Evolutionary conservation across 805 yeast species (phyloP), one percentile per base, ranked within the genome.

Genomic region (Priceomyces medius): DNA sequence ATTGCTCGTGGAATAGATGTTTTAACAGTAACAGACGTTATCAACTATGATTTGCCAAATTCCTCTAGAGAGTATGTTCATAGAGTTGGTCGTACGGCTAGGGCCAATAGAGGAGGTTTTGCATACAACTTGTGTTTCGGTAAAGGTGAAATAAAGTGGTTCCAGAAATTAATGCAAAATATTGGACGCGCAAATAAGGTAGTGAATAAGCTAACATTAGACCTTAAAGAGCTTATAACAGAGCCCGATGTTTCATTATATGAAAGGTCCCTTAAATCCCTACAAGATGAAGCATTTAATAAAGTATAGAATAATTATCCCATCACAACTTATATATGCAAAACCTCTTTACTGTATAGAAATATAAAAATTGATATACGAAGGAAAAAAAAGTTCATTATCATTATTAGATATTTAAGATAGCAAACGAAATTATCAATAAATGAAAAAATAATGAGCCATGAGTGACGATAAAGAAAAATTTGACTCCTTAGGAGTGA

Each of bases 1-100:
- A 85, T 93, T 61, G 86, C 97, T n/a, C 81, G 99, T 65, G 99
- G 99, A 68, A 77, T 93, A 37, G 96, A 91, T 64, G 74, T 93
- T 34, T 64, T 74, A 12, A 73, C 80, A 3, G 78, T 93, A 37
- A 73, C 79, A 33, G 77, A 80, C 47, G 97, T 93, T 9, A 68
- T 93, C 38, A 93, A 93, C 63, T 93, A 93, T 61, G 98, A 93
- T 57, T 62, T 89, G 41, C 99, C 99, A 17, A 73, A 79, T 19
- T 85, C 96, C 1, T 76, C 90, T 1, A 82, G 95, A 48, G 98
- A 93, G 53, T 93, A 93, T 51, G 88, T 93, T 20, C 99, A 93
- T 64, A 77, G 99, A 55, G 88, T 89, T 29, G 99, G 99, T 31
- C 82, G 99, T 69, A 90, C 98, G 0, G 97, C 98, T 2, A 80